These are phyloP conservation scores for Cucurbita argyrosperma DNA, from an alignment of 306 rosid genomes.

Conservation along the genomic window DNA sequence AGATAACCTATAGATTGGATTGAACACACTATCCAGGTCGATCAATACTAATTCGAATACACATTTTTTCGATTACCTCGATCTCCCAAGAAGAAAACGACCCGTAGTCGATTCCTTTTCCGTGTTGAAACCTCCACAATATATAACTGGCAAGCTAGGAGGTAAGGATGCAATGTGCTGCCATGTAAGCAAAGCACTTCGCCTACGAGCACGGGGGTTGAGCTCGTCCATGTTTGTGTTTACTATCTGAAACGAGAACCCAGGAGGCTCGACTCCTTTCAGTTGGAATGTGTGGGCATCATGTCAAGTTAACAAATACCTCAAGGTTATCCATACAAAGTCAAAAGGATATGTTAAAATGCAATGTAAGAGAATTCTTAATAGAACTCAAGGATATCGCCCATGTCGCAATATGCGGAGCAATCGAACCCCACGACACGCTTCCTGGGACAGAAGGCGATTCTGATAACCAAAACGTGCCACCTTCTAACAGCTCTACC, in stretches of 20 bases:
- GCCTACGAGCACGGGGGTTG: slow-evolving; percentile 84
- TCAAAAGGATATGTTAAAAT: background rate
- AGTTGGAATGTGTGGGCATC: slow-evolving; percentile 98
- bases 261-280: slow-evolving; percentile 93
- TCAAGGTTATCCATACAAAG: slow-evolving; percentile 7
- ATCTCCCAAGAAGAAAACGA: slow-evolving; percentile 91
- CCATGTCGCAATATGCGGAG: slow-evolving; percentile 92
- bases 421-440: slow-evolving; percentile 88
- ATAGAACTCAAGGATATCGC: slow-evolving; percentile 66
- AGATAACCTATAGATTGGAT: background rate
- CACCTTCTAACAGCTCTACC: slow-evolving; percentile 94
- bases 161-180: slow-evolving; percentile 98
- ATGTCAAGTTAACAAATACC: slow-evolving; percentile 57
- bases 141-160: slow-evolving; percentile 83
- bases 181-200: slow-evolving; percentile 98
- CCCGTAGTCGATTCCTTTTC: slow-evolving; percentile 96
- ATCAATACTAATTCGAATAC: background rate
- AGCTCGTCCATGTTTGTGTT: slow-evolving; percentile 81
- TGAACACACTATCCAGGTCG: background rate
- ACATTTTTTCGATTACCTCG: slow-evolving; percentile 36
- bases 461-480: slow-evolving; percentile 97
- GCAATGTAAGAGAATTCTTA: slow-evolving; percentile 8
- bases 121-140: slow-evolving; percentile 95
- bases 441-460: slow-evolving; percentile 98
- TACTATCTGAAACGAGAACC: slow-evolving; percentile 89